Conservation (phyloP, 2,329 filamentous ascomycete species). For the Hirsutella minnesotensis region DNA sequence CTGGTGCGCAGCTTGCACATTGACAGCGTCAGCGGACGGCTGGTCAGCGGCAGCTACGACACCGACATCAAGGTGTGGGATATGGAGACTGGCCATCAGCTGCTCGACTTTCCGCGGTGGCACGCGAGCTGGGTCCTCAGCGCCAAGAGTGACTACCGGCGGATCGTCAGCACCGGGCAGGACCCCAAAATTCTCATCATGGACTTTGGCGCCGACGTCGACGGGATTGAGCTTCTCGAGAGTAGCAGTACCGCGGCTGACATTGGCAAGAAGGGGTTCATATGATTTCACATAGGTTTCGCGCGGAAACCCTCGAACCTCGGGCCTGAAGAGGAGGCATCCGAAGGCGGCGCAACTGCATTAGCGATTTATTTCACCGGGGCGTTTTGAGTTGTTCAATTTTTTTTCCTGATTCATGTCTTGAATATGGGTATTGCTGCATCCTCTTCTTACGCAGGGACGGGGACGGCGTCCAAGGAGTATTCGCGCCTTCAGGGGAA, state of each 20-base stretch:
- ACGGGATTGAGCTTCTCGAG: constrained; percentile 47
- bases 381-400: too few relatives aligned
- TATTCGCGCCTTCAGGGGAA: too few relatives aligned
- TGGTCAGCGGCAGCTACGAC: constrained; percentile 90
- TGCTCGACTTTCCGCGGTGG: constrained; percentile 86
- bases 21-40: constrained; percentile 72
- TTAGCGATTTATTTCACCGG: too few relatives aligned
- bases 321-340: too few relatives aligned
- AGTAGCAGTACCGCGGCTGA: constrained; percentile 17
- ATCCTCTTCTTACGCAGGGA: too few relatives aligned
- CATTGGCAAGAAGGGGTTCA: constrained; percentile 11
- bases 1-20: constrained; percentile 86
- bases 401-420: too few relatives aligned
- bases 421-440: too few relatives aligned
- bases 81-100: constrained; percentile 63
- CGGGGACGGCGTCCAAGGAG: too few relatives aligned
- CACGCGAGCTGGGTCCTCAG: constrained; percentile 94
- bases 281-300: constrained; percentile 8
- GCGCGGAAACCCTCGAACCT: too few relatives aligned
- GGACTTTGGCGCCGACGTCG: constrained; percentile 66
- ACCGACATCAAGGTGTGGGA: constrained; percentile 93
- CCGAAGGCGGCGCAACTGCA: not conserved
- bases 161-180: constrained; percentile 90
- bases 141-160: constrained; percentile 88
- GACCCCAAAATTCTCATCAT: constrained; percentile 86